These are phyloP conservation scores for Laguncularia racemosa DNA, from an alignment of 345 rosid species.

Conservation along the genomic window DNA sequence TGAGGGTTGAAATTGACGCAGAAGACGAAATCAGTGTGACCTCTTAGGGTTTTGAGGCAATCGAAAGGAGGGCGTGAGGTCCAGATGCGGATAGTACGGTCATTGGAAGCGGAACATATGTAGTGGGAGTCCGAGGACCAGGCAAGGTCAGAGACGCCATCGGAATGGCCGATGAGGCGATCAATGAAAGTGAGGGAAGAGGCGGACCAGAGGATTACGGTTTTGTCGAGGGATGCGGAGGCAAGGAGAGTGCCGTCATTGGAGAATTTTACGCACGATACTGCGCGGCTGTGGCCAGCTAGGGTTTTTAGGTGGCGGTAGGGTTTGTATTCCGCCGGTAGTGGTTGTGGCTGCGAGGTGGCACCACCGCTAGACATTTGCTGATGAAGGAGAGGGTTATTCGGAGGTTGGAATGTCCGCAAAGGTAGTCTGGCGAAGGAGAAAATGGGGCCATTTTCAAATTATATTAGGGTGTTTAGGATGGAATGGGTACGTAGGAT, in stretches of 20 bases:
- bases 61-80: conserved; percentile 78
- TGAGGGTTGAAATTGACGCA: conserved; percentile 91
- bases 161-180: conserved; percentile 70
- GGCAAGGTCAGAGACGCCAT: conserved; percentile 76
- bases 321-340: conserved; percentile 34
- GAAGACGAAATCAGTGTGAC: conserved; percentile 73
- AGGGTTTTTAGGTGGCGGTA: conserved; percentile 63
- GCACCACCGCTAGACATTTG: conserved; percentile 17
- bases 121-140: conserved; percentile 97
- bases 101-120: conserved; percentile 95
- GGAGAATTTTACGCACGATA: conserved; percentile 90
- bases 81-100: conserved; percentile 93
- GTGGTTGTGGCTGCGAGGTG: conserved; percentile 7
- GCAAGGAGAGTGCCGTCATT: conserved; percentile 84
- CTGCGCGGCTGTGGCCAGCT: conserved; percentile 51
- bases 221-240: conserved; percentile 79
- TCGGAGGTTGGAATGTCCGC: too few relatives aligned
- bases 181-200: conserved; percentile 46
- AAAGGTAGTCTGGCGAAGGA: too few relatives aligned
- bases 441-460: too few relatives aligned
- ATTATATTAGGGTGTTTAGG: too few relatives aligned
- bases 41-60: conserved; percentile 71
- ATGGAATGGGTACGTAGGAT: too few relatives aligned
- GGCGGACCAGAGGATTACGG: conserved; percentile 73
- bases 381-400: too few relatives aligned